Percentiles rank a stretch among this genome's conserved stretches.
Evolutionary conservation across 2,329 filamentous ascomycete species (phyloP).

Genomic region (Microdochium trichocladiopsis): DNA sequence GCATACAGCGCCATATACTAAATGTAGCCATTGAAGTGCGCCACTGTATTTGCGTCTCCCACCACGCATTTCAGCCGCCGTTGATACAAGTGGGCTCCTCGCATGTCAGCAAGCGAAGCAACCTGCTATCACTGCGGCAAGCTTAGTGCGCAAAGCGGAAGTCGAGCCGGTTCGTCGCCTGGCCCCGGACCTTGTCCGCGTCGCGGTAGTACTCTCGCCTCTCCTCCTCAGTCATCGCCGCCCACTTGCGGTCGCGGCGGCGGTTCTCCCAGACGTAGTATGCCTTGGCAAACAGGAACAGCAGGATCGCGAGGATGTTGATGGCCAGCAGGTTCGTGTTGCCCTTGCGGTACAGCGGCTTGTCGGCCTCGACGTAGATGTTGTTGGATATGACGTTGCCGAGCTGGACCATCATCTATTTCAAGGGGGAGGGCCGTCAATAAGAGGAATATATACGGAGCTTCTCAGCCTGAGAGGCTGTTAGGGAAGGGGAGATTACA

Average conservation of each 20-base stretch:
- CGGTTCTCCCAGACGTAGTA: slow-evolving; percentile 47
- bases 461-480: background rate
- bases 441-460: background rate
- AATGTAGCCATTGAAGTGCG: too few species aligned
- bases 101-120: too few species aligned
- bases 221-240: slow-evolving; percentile 38
- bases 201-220: slow-evolving; percentile 37
- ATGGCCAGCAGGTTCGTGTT: slow-evolving; percentile 47
- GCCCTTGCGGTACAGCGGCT: slow-evolving; percentile 44
- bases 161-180: slow-evolving; percentile 36
- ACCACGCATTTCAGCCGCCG: too few species aligned
- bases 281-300: slow-evolving; percentile 42
- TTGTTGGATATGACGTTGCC: slow-evolving; percentile 24
- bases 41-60: too few species aligned
- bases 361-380: slow-evolving; percentile 49
- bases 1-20: too few species aligned
- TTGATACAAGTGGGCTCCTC: too few species aligned
- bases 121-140: too few species aligned
- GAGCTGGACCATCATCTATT: slow-evolving; percentile 26
- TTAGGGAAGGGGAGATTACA: slow-evolving; percentile 14
- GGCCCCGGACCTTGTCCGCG: slow-evolving; percentile 32
- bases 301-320: slow-evolving; percentile 36
- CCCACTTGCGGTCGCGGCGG: slow-evolving; percentile 37
- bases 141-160: slow-evolving; percentile 32
- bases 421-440: background rate